Evolutionary conservation across 2,329 filamentous ascomycete genomes (phyloP).

Genomic region (Fusarium burgessii): DNA sequence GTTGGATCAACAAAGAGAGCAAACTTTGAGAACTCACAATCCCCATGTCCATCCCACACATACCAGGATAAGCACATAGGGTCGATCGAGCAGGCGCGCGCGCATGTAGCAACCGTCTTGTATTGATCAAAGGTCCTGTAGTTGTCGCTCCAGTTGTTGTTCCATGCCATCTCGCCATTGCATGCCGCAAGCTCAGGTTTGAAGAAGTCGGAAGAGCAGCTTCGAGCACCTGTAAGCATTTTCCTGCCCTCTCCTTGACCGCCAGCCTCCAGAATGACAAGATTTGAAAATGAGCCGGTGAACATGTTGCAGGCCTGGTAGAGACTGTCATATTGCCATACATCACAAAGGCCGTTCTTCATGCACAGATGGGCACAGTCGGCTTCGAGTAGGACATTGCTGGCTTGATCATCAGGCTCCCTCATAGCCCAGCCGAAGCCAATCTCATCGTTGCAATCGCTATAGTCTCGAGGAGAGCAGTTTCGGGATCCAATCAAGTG

Average conservation of each 20-base stretch:
- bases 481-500: background rate
- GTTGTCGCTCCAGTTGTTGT: background rate
- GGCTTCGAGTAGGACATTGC: background rate
- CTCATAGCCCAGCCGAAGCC: background rate
- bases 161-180: background rate
- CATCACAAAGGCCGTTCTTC: background rate
- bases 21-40: background rate
- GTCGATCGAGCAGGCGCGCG: background rate
- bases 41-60: background rate
- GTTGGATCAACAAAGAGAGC: background rate
- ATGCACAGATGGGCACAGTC: background rate
- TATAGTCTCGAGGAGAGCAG: background rate
- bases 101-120: background rate
- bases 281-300: background rate
- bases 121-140: background rate
- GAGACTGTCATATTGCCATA: background rate
- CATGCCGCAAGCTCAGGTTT: background rate
- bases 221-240: background rate
- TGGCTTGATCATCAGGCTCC: background rate
- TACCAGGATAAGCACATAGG: background rate
- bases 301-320: background rate
- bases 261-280: background rate
- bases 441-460: background rate
- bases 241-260: background rate
- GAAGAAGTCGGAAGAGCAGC: background rate